Evolutionary conservation across 176 grass and related monocot species (phyloP).

Genomic region (Hordeum vulgare): DNA sequence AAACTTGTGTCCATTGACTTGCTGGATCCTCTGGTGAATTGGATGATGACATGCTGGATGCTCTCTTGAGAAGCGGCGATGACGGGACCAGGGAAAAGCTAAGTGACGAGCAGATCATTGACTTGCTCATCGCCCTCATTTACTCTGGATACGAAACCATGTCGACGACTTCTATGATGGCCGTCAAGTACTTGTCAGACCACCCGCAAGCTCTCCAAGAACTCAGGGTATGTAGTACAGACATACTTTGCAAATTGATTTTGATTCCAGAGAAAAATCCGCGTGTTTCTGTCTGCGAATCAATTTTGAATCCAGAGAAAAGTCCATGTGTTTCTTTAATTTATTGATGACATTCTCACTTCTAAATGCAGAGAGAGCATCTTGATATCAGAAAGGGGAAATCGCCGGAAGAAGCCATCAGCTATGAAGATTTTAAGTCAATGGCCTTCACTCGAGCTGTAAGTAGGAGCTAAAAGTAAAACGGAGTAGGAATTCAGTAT

Average conservation of each 20-base stretch:
- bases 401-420: slow-evolving; percentile 37
- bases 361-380: slow-evolving; percentile 66
- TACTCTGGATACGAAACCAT: slow-evolving; percentile 99
- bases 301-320: neutral
- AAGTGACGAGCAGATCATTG: slow-evolving; percentile 80
- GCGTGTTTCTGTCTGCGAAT: neutral
- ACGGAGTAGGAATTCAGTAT: neutral
- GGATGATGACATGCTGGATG: slow-evolving; percentile 70
- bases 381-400: slow-evolving; percentile 60
- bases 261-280: neutral
- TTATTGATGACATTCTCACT: neutral
- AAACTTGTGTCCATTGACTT: slow-evolving; percentile 83
- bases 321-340: neutral
- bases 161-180: slow-evolving; percentile 97
- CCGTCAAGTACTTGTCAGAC: slow-evolving; percentile 82
- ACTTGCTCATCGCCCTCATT: slow-evolving; percentile 79
- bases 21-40: slow-evolving; percentile 32
- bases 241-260: neutral
- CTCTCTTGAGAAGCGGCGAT: slow-evolving; percentile 38
- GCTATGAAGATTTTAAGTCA: slow-evolving; percentile 73
- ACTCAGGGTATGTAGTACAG: slow-evolving; percentile 48
- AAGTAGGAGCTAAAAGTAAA: slow-evolving; percentile 20
- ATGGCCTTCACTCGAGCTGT: slow-evolving; percentile 91
- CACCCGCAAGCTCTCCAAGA: slow-evolving; percentile 69
- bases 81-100: slow-evolving; percentile 51